phyloP scores from a whole-genome alignment of 177 flowering plant genomes.

The Vitis hybrid region DNA sequence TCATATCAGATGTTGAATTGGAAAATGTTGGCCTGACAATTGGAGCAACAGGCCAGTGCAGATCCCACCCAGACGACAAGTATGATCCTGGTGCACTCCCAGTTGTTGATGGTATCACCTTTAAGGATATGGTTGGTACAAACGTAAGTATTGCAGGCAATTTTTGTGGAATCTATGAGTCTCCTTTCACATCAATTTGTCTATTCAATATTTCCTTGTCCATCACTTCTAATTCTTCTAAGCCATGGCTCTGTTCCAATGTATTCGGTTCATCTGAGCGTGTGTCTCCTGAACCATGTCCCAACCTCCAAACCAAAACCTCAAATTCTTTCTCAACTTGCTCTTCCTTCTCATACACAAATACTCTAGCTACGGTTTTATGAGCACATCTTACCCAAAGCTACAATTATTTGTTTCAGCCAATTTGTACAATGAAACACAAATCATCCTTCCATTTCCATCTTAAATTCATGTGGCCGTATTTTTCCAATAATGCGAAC shows the following conservation, averaged over 20 bases:
- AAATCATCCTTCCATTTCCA: constrained; percentile 9
- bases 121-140: constrained; percentile 43
- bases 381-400: constrained; percentile 15
- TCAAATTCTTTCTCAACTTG: constrained; percentile 32
- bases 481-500: background rate
- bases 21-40: constrained; percentile 44
- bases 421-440: constrained; percentile 11
- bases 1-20: constrained; percentile 36
- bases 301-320: constrained; percentile 27
- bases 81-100: constrained; percentile 63
- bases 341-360: constrained; percentile 16
- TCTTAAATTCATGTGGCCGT: constrained; percentile 8
- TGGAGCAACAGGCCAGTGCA: constrained; percentile 38
- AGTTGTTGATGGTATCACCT: constrained; percentile 36
- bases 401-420: constrained; percentile 1
- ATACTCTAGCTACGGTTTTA: constrained; percentile 21
- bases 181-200: constrained; percentile 58
- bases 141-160: constrained; percentile 47
- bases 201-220: constrained; percentile 48
- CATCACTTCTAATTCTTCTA: constrained; percentile 22
- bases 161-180: constrained; percentile 45
- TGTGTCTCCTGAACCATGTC: constrained; percentile 59
- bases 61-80: constrained; percentile 56
- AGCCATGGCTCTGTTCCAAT: constrained; percentile 60
- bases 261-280: constrained; percentile 40